Base-by-base conservation (phyloP, 1,284 basidiomycete species). In the Sporisorium reilianum region DNA sequence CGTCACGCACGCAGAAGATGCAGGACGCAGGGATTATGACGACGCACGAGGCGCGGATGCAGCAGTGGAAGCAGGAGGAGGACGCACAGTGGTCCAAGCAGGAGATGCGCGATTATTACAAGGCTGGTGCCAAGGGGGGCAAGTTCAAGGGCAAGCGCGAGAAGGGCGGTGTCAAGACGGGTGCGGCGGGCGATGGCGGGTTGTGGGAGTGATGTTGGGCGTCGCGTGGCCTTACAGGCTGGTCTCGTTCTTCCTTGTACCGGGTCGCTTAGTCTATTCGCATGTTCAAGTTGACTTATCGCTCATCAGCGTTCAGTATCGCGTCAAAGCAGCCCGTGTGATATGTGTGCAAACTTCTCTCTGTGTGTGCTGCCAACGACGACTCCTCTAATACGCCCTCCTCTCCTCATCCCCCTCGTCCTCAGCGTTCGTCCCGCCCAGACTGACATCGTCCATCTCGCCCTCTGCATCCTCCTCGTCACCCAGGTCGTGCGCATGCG, bases 81-180 rank as follows among this genome's bases (percentile, higher is more conserved):
- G 68, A 77, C 12, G 52, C 61, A 2, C 57, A 66, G 34, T 77
- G 50, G 25, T 62, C 64, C 30, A 82, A 82, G 53, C 58, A 65
- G 28, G 78, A 82, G 56, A 77, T 81, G 76, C 40, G 80, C 12
- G 78, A 76, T 18, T 77, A 77, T 40, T 82, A 82, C 67, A 82
- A 82, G 66, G 49, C 54, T 5, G 79, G 77, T 28, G 62, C 67
- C 8, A 79, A 78, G 50, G 80, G 80, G 4, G 80, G 80, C 45
- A 82, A 82, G 60, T 69, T 79, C 28, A 82, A 77, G 46, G 79
- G 79, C 9, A 80, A 80, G 57, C 51, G 64, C 16, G 79, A 75
- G 34, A 82, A 82, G 46, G 80, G 80, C 4, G 79, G 79, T 18
- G 64, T 64, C 50, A 79, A 79, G 64, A 80, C 80, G 6, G 69